phyloP scores from a whole-genome alignment of 495 filamentous ascomycete species.

The Hyaloscypha finlandica region DNA sequence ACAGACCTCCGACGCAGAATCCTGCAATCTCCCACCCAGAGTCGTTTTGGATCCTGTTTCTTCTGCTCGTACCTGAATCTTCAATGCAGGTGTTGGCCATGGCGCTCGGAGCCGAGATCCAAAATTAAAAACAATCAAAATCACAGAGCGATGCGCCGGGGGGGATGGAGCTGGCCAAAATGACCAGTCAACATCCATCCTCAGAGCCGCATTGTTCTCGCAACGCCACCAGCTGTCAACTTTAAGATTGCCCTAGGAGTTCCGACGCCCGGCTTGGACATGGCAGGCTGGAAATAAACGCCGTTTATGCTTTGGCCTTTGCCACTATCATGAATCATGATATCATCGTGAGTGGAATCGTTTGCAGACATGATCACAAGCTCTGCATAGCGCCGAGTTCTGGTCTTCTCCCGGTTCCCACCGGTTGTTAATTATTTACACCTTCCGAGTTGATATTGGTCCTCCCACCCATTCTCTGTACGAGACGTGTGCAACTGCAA shows the following conservation, averaged over 20 bases:
- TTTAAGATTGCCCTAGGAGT: not conserved
- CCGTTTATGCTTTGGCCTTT: not conserved
- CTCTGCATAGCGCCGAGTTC: not conserved
- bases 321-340: not conserved
- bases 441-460: not conserved
- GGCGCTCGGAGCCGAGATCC: not conserved
- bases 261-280: not conserved
- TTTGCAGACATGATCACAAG: not conserved
- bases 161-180: not conserved
- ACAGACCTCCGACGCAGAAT: not conserved
- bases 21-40: not conserved
- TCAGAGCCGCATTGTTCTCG: not conserved
- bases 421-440: not conserved
- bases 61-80: not conserved
- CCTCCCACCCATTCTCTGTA: not conserved
- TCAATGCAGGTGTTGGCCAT: not conserved
- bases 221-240: not conserved
- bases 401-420: not conserved
- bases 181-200: not conserved
- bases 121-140: not conserved
- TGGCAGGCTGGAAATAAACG: not conserved
- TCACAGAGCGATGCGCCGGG: not conserved
- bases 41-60: not conserved
- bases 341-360: not conserved
- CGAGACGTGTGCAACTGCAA: not conserved